A percentile compares a stretch with the other conserved stretches of the same genome.
These are phyloP conservation scores for Uronychia setigera DNA, from an alignment of 73 alveolate species.

Conservation along the genomic window DNA sequence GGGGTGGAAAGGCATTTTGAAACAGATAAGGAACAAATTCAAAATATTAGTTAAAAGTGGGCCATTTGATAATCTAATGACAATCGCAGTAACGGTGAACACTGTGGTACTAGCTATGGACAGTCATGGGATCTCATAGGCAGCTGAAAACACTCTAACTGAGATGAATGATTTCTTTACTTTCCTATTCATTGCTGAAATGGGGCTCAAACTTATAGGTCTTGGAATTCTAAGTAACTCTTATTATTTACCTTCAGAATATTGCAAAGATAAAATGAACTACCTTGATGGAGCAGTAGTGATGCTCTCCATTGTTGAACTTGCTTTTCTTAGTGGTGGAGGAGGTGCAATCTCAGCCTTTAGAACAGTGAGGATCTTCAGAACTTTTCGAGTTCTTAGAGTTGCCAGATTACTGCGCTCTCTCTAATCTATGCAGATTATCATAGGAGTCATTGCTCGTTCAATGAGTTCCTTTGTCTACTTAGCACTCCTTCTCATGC, in stretches of 20 bases:
- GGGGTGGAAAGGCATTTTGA: constrained; percentile 11
- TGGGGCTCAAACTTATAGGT: constrained; percentile 10
- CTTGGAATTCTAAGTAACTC: constrained; percentile 9
- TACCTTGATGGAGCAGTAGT: constrained; percentile 48
- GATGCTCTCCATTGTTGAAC: constrained; percentile 34
- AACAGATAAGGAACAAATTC: neutral
- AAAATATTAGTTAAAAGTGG: constrained; percentile 1
- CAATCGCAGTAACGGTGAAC: constrained; percentile 76
- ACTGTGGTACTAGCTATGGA: constrained; percentile 87
- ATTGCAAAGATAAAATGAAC: constrained; percentile 64
- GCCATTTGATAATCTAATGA: constrained; percentile 39
- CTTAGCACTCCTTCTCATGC: constrained; percentile 30
- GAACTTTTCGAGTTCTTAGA: constrained; percentile 72
- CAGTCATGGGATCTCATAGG: constrained; percentile 57
- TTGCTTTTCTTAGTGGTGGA: constrained; percentile 18
- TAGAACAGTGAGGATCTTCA: constrained; percentile 46
- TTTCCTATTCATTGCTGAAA: constrained; percentile 18
- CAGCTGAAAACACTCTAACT: neutral
- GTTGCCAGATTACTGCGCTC: constrained; percentile 60
- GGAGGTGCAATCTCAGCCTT: constrained; percentile 26
- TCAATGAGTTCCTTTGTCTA: constrained; percentile 42
- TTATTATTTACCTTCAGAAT: constrained; percentile 8
- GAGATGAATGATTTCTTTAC: constrained; percentile 5
- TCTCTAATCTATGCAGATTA: constrained; percentile 61
- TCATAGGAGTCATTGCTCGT: constrained; percentile 53